phyloP scores from a whole-genome alignment of 23 red algal species.

The Gracilariopsis chorda region DNA sequence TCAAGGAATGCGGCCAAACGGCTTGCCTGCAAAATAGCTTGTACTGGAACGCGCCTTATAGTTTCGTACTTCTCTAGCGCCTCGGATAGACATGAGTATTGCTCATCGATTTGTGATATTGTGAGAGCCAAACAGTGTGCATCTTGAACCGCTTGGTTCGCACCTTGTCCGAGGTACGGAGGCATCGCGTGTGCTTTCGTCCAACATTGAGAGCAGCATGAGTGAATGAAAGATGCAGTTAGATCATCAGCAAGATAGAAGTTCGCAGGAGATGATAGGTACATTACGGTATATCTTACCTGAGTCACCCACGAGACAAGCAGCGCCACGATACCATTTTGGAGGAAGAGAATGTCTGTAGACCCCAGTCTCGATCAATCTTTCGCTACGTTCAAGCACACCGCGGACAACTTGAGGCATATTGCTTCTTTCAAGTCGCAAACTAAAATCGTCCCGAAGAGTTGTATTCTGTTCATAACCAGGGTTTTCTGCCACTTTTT shows the following conservation, averaged over 20 bases:
- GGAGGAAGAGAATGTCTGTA: conserved; percentile 25
- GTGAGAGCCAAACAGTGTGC: conserved; percentile 49
- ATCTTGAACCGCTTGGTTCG: conserved; percentile 77
- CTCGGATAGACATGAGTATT: background rate
- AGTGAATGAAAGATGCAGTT: too few relatives aligned
- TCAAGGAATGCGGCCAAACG: conserved; percentile 48
- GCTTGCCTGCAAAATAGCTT: conserved; percentile 25
- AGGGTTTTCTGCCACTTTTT: background rate
- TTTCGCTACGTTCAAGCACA: background rate
- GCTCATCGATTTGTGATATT: conserved; percentile 24
- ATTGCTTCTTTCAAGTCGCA: background rate
- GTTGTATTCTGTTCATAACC: background rate
- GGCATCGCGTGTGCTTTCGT: conserved; percentile 72
- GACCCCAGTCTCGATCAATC: conserved; percentile 51
- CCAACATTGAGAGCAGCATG: background rate
- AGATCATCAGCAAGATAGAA: too few relatives aligned
- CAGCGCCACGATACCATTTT: conserved; percentile 26
- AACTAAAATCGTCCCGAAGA: background rate
- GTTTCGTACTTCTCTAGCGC: conserved; percentile 35
- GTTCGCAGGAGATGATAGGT: too few relatives aligned
- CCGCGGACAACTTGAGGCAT: conserved; percentile 2
- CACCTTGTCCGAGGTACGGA: conserved; percentile 75
- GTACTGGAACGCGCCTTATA: background rate
- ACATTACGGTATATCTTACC: conserved; percentile 9
- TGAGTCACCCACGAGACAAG: conserved; percentile 75